phyloP scores from a whole-genome alignment of 805 yeast genomes.

The Spathaspora sp. region DNA sequence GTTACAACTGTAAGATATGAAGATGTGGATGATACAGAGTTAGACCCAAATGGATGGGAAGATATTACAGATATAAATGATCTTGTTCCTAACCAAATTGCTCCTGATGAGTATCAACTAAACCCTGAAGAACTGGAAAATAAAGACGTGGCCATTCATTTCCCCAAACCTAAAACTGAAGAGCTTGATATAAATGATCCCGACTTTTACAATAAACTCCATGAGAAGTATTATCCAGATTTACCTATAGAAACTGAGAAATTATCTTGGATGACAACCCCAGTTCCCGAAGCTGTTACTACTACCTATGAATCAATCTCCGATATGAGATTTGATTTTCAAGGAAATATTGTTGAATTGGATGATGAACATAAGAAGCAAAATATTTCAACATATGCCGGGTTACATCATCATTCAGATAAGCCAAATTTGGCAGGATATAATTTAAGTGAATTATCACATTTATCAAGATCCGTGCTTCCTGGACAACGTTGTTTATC shows the following conservation, averaged over 20 bases:
- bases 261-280: slow-evolving; percentile 88
- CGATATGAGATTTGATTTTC: slow-evolving; percentile 83
- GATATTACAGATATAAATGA: slow-evolving; percentile 51
- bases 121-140: slow-evolving; percentile 30
- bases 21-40: slow-evolving; percentile 21
- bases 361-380: slow-evolving; percentile 14
- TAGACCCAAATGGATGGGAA: slow-evolving; percentile 44
- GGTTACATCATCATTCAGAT: slow-evolving; percentile 89
- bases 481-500: slow-evolving; percentile 87
- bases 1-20: slow-evolving; percentile 26
- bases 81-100: slow-evolving; percentile 42
- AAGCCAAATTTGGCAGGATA: slow-evolving; percentile 91
- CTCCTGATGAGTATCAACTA: slow-evolving; percentile 40
- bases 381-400: slow-evolving; percentile 51
- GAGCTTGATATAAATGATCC: slow-evolving; percentile 70
- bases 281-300: slow-evolving; percentile 39
- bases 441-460: slow-evolving; percentile 78
- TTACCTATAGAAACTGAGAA: slow-evolving; percentile 78
- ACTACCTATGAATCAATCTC: slow-evolving; percentile 52
- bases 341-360: slow-evolving; percentile 68
- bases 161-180: slow-evolving; percentile 41
- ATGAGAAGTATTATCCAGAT: slow-evolving; percentile 85
- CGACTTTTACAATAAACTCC: slow-evolving; percentile 71
- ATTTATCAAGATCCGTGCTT: slow-evolving; percentile 70
- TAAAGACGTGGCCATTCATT: slow-evolving; percentile 50